A percentile compares a stretch with the other conserved stretches of the same genome.
Conservation (phyloP, 495 filamentous ascomycete genomes). For the Hypoxylon fragiforme region DNA sequence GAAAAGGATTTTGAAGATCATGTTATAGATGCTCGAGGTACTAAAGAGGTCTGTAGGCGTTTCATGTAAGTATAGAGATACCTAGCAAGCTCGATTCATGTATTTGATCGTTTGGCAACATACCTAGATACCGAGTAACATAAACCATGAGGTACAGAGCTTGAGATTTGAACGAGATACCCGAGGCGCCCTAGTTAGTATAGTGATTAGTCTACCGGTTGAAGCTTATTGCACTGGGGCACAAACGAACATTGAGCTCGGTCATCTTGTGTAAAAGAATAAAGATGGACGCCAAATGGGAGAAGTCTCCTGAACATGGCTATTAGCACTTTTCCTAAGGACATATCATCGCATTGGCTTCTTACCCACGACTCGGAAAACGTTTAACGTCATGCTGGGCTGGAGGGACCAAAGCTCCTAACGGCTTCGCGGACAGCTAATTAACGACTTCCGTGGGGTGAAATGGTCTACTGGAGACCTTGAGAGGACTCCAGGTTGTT, state of each 20-base stretch:
- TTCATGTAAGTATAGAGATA: conserved; percentile 8
- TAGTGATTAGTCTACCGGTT: conserved; percentile 21
- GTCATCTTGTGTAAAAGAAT: conserved; percentile 97
- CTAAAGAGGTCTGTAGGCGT: conserved; percentile 74
- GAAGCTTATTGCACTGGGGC: neutral
- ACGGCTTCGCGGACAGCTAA: conserved; percentile 7
- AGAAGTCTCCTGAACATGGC: conserved; percentile 74
- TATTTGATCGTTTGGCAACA: conserved; percentile 17
- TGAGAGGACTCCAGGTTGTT: neutral
- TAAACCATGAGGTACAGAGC: conserved; percentile 92
- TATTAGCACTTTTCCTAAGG: conserved; percentile 5
- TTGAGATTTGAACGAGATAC: conserved; percentile 98
- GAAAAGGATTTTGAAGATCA: conserved; percentile 94
- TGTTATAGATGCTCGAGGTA: conserved; percentile 85
- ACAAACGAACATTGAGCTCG: conserved; percentile 73
- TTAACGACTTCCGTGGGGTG: neutral
- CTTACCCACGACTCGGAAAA: conserved; percentile 85
- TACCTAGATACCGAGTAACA: conserved; percentile 86
- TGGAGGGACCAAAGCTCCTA: conserved; percentile 36
- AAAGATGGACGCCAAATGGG: conserved; percentile 90
- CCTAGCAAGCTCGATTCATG: too few relatives aligned
- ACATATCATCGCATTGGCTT: conserved; percentile 1
- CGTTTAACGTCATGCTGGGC: conserved; percentile 67
- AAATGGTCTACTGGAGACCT: too few relatives aligned
- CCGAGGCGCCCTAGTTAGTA: conserved; percentile 84